Conservation (phyloP, 441 rosid species). For the Arabidopsis hybrid region DNA sequence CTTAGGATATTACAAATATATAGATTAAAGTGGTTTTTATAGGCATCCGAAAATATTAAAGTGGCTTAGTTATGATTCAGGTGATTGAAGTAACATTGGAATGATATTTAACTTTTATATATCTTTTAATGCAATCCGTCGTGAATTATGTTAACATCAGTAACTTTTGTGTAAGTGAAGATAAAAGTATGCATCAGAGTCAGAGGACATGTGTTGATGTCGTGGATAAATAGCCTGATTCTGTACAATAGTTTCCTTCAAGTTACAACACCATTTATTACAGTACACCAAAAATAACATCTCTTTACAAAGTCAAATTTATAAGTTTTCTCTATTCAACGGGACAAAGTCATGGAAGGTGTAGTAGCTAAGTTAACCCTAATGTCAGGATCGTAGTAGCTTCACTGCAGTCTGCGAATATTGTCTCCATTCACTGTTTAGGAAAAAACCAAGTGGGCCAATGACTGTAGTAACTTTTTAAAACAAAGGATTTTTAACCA, state of each 20-base stretch:
- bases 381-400: slow-evolving; percentile 35
- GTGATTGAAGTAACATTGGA: not conserved
- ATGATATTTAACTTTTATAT: not conserved
- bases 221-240: slow-evolving; percentile 26
- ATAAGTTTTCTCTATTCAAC: not conserved
- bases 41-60: not conserved
- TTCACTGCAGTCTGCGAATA: slow-evolving; percentile 24
- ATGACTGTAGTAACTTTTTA: slow-evolving; percentile 23
- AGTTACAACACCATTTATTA: slow-evolving; percentile 21
- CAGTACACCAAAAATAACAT: not conserved
- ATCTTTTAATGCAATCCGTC: not conserved
- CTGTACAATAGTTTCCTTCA: not conserved
- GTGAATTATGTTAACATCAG: slow-evolving; percentile 1
- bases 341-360: slow-evolving; percentile 17
- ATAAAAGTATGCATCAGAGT: slow-evolving; percentile 20
- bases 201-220: slow-evolving; percentile 36
- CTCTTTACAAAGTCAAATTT: slow-evolving; percentile 10
- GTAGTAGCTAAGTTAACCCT: slow-evolving; percentile 31
- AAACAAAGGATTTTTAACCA: slow-evolving; percentile 25
- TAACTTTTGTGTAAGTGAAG: slow-evolving; percentile 3
- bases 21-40: not conserved
- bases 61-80: not conserved
- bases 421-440: slow-evolving; percentile 35
- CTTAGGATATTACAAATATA: not conserved
- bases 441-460: slow-evolving; percentile 30